Base-by-base conservation (phyloP, 2,329 filamentous ascomycete genomes). In the Colletotrichum sojae region DNA sequence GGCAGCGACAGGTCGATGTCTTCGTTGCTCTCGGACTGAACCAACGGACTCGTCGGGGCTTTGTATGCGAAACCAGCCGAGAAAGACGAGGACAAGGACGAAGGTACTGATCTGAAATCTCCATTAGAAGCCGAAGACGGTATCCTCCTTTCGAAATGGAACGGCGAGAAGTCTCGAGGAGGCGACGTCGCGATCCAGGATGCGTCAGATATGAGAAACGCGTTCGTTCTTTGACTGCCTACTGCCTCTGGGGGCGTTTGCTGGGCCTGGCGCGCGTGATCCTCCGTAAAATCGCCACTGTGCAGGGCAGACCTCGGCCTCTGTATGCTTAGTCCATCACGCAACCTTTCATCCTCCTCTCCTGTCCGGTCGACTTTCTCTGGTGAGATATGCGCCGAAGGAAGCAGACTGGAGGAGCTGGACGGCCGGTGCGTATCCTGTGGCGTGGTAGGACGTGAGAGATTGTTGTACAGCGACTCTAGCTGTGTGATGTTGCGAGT, bases 41-140 rank as follows among this genome's bases (percentile, higher is more conserved):
- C 95, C 12, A 99, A 84, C 15, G 96, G 96, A 75, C 95, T 98
- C 2, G 96, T 98, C 0, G 96, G 95, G 2, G 93, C 89, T 80
- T 95, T 92, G 71, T 97, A 92, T 39, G 92, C 86, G 78, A 97
- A 98, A 74, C 90, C 94, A 2, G 91, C 92, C 0, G 92, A 91
- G 15, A 93, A 85, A 1, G 94, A 92, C 8, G 91, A 94, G 3
- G 91, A 91, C 10, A 92, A 76, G 1, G 90, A 91, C 8, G 91
- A 91, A 18, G 86, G 82, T 22, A 84, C 80, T 0, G 85, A 84
- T 53, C 77, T 79, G 61, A 81, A 82, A 10, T 79, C 80, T 40
- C 80, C 79, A 15, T 72, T 71, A 49, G 78, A 76, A 22, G 78
- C 76, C n/a, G 73, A 71, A n/a, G 76, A 72, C 3, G 77, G 72